These are phyloP conservation scores for Selaginella tamariscina DNA, from an alignment of 75 land plant genomes.

Conservation along the genomic window DNA sequence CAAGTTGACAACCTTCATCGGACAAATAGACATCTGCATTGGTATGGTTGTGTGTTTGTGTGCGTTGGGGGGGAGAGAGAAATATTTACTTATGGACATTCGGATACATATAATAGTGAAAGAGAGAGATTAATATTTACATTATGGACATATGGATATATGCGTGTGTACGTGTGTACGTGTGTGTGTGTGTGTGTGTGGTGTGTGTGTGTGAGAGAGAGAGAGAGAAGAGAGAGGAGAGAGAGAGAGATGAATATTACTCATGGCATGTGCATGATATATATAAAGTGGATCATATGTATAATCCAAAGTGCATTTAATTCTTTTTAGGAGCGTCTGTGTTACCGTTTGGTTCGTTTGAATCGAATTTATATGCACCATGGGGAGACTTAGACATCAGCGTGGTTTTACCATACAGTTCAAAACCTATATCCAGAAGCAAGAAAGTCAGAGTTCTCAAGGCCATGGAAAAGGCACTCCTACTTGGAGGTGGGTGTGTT, in stretches of 20 bases:
- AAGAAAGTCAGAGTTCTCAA: conserved; percentile 36
- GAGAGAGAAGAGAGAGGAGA: too few relatives aligned
- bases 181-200: too few relatives aligned
- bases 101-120: too few relatives aligned
- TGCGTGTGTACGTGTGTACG: too few relatives aligned
- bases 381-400: conserved; percentile 83
- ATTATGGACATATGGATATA: not conserved
- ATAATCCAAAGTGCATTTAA: too few relatives aligned
- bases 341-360: conserved; percentile 82
- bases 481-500: not conserved
- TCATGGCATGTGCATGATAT: too few relatives aligned
- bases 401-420: conserved; percentile 31
- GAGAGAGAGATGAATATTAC: too few relatives aligned
- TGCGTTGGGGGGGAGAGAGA: not conserved
- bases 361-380: conserved; percentile 59
- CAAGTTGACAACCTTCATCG: conserved; percentile 11
- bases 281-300: too few relatives aligned
- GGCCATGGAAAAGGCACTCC: conserved; percentile 28
- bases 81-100: too few relatives aligned
- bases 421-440: conserved; percentile 31
- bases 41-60: too few relatives aligned
- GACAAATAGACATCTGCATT: conserved; percentile 13
- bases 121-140: too few relatives aligned
- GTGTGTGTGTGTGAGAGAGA: too few relatives aligned
- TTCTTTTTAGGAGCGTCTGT: conserved; percentile 45